Evolutionary conservation across 176 grass and related monocot genomes (phyloP), one percentile per base, ranked within the genome.

Genomic region (Hsuehochloa calcarea): DNA sequence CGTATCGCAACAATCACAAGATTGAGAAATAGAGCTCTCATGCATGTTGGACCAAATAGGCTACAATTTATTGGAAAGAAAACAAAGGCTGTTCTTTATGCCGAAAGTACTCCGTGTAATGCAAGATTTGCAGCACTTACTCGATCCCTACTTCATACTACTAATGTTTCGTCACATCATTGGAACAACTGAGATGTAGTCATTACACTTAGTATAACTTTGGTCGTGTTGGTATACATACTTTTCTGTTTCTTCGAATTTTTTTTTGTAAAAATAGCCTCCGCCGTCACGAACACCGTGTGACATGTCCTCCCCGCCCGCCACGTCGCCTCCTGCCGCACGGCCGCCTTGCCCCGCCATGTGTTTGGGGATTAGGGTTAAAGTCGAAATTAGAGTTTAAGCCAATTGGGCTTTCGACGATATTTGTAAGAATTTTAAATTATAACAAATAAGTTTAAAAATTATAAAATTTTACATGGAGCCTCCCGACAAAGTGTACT

Each of bases 81-180:
- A 54, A 45, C 6, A 81, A 65, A 43, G 0, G 27, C 34, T 45
- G 47, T 55, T 15, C 9, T 44, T 15, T 37, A 3, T 74, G 77
- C 77, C 58, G 23, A 80, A 82, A 68, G 85, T 9, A 60, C 17
- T 11, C 80, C 74, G 55, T 61, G 38, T 51, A 43, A 62, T 11
- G 65, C 86, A 78, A 71, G 68, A 66, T 89, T 74, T 80, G 68
- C 47, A 3, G 46, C 75, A 38, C 17, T 15, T 65, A 26, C 26
- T 50, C 22, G 46, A 50, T 66, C 59, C 35, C 74, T 25, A 50
- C 23, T 52, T 78, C 79, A 40, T 20, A n/a, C 44, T 12, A 39
- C 50, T 23, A 22, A 68, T 46, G 17, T 67, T 77, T 68, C 10
- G 50, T 52, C 6, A 8, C 50, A 78, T 78, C 50, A 70, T 77